Percentiles rank a stretch among this genome's conserved stretches.
Evolutionary conservation across 768 basidiomycete species (phyloP).

Genomic region (Boletellus ananas): DNA sequence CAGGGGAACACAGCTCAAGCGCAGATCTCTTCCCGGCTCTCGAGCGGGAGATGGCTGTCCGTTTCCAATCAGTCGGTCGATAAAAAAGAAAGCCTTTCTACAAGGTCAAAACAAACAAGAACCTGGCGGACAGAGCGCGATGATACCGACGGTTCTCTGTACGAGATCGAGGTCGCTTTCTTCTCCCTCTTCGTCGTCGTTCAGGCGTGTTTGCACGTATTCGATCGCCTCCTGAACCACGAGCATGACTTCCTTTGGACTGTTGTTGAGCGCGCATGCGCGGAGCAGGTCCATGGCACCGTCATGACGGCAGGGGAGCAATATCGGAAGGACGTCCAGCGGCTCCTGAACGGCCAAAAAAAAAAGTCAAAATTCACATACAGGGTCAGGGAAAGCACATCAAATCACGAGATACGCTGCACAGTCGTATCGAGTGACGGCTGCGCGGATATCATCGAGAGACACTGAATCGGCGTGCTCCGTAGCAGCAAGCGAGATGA

Average conservation of each 20-base stretch:
- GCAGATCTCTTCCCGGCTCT: slow-evolving; percentile 23
- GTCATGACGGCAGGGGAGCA: slow-evolving; percentile 31
- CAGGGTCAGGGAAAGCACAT: background rate
- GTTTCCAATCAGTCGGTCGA: background rate
- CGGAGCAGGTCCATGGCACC: slow-evolving; percentile 32
- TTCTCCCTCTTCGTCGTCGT: slow-evolving; percentile 16
- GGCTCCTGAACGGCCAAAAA: slow-evolving; percentile 33
- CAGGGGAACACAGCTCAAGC: slow-evolving; percentile 18
- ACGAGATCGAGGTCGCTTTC: slow-evolving; percentile 1
- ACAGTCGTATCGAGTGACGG: slow-evolving; percentile 12
- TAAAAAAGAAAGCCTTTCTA: background rate
- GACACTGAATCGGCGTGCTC: slow-evolving; percentile 4
- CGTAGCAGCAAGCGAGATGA: slow-evolving; percentile 16
- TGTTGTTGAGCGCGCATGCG: slow-evolving; percentile 29
- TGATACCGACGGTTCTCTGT: slow-evolving; percentile 16
- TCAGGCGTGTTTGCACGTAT: slow-evolving; percentile 17
- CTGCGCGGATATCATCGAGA: slow-evolving; percentile 18
- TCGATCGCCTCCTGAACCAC: slow-evolving; percentile 40
- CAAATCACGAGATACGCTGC: slow-evolving; percentile 17
- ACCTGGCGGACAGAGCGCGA: slow-evolving; percentile 24
- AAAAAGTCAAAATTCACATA: background rate
- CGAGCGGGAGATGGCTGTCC: slow-evolving; percentile 24
- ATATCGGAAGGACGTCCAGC: slow-evolving; percentile 34
- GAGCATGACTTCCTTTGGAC: slow-evolving; percentile 41
- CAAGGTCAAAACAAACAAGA: background rate